phyloP scores from a whole-genome alignment of 176 grass and related monocot species.

The Avena sativa region DNA sequence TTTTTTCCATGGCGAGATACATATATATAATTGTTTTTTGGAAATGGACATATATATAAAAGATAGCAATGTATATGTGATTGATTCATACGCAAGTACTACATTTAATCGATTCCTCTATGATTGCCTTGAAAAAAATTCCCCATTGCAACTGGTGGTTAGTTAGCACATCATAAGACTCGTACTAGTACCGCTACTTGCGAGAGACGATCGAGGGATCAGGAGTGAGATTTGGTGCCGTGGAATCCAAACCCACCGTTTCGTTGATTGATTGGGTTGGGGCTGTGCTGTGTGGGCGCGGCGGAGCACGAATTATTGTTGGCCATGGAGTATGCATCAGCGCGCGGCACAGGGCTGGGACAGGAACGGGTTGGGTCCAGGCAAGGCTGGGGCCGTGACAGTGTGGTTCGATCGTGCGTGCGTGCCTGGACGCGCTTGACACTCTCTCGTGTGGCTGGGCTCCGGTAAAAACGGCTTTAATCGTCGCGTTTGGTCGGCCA shows the following conservation, averaged over 20 bases:
- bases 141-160: background rate
- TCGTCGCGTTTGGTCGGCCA: background rate
- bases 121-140: slow-evolving; percentile 32
- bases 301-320: slow-evolving; percentile 45
- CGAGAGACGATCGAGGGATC: background rate
- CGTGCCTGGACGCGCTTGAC: background rate
- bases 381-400: slow-evolving; percentile 2
- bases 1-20: slow-evolving; percentile 12
- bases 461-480: background rate
- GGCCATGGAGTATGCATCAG: slow-evolving; percentile 22
- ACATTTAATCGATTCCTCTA: background rate
- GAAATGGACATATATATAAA: background rate
- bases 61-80: slow-evolving; percentile 63
- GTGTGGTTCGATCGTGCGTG: background rate
- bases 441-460: background rate
- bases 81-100: background rate
- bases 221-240: slow-evolving; percentile 38
- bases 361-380: slow-evolving; percentile 42
- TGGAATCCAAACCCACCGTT: slow-evolving; percentile 4
- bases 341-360: background rate
- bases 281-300: slow-evolving; percentile 28
- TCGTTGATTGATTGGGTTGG: background rate
- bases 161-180: background rate
- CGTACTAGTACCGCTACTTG: background rate
- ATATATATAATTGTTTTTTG: background rate